Evolutionary conservation across 306 rosid genomes (phyloP), one percentile per base, ranked within the genome.

Genomic region (Astragalus membranaceus): DNA sequence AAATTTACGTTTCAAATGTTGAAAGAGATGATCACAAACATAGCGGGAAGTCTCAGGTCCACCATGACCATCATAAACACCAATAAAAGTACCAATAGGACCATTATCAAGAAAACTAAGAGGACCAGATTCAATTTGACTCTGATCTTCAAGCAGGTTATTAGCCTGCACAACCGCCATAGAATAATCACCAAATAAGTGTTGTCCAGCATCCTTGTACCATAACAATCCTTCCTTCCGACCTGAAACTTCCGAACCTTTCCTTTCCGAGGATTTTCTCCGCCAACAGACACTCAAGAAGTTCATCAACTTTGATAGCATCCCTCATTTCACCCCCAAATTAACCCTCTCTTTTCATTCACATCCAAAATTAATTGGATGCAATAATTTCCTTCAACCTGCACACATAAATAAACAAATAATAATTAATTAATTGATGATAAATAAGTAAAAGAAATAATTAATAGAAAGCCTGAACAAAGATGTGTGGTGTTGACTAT

Each of bases 91-190:
- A 10, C 96, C 98, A 67, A 82, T 81, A 0, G 96, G 96, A 39
- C 96, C 96, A 59, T 84, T 75, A 12, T 92, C 96, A 0, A 83
- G 85, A 71, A 72, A 80, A 79, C 96, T 86, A 66, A 92, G 86
- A 9, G 90, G 78, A 54, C 98, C 96, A 33, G 98, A 89, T 83
- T 92, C 98, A 55, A 92, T 32, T 84, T 92, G 98, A 80, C 98
- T 89, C 78, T 88, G 96, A 79, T 92, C 98, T 85, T 92, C 98
- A 8, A 92, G 96, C 86, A 93, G 77, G 83, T 79, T 93, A 76
- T 93, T 93, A 82, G 98, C 98, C 85, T 93, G 98, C 54, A 92
- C 89, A 29, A 92, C 96, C 65, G 96, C 96, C 89, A 92, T 92
- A 8, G 98, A 89, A 70, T 79, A 92, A 49, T 88, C 96, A 79